Base-by-base conservation (phyloP, 345 rosid genomes). In the Eucalyptus lansdowneana region DNA sequence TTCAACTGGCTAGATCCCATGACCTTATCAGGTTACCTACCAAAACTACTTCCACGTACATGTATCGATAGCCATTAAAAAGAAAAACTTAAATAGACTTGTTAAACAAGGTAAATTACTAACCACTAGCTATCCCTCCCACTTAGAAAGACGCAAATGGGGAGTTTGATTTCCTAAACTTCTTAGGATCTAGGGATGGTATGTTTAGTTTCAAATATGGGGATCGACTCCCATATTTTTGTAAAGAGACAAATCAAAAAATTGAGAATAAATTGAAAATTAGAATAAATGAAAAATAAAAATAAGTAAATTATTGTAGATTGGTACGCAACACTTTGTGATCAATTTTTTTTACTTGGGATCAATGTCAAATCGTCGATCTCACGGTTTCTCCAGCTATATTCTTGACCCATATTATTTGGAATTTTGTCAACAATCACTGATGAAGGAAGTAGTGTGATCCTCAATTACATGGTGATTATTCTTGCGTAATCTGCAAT, bases 131-230 rank as follows among this genome's bases (percentile, higher is more conserved):
- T n/a, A n/a, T n/a, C n/a, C n/a, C n/a, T n/a, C n/a, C n/a, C n/a
- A n/a, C n/a, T n/a, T n/a, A n/a, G 0, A 56, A 56, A 56, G 6
- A 10, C 1, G 6, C 6, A 24, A 2, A 5, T 56, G 3, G 27
- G 6, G 27, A 56, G 60, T 56, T 22, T 56, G 60, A 56, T 56
- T 54, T 56, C 6, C 1, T 0, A 9, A 2, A n/a, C 27, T 54
- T 22, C 6, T 8, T 54, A 1, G 27, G 3, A 21, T 24, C 1
- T 54, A 22, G 12, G 29, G 3, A 22, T 22, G 0, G 0, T 1
- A 56, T 24, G 29, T 56, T 56, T 24, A 56, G 13, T 56, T 56
- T 56, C 0, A 10, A 5, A 0, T 56, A 56, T 56, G 2, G 1
- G 0, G 0, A 24, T 56, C 13, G 3, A 24, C 1, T 56, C 6